Evolutionary conservation across 345 rosid species (phyloP).

Genomic region (Syzygium aqueum): DNA sequence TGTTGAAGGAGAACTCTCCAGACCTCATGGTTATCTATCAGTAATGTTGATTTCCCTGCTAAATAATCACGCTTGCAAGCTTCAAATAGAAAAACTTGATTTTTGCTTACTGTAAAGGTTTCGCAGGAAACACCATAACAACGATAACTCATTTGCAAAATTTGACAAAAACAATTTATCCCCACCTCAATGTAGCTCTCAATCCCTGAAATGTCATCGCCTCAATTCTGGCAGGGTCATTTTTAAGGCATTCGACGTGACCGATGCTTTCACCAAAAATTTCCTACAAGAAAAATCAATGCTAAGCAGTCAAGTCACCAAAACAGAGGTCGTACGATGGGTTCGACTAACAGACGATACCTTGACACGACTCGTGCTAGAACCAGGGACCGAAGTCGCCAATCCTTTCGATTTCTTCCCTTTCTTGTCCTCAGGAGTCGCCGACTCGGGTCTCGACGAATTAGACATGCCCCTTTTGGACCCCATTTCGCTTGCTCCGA

Average conservation of each 20-base stretch:
- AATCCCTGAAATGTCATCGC: slow-evolving; percentile 72
- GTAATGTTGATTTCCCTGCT: background rate
- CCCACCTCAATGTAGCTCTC: slow-evolving; percentile 49
- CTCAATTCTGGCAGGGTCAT: slow-evolving; percentile 38
- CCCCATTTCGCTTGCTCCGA: slow-evolving; percentile 19
- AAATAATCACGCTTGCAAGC: background rate
- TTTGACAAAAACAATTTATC: background rate
- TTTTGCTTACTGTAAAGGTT: background rate
- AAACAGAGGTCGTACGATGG: background rate
- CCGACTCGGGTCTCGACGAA: slow-evolving; percentile 12
- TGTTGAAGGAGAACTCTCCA: background rate
- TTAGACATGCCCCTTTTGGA: slow-evolving; percentile 30
- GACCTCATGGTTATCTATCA: background rate
- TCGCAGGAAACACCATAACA: background rate
- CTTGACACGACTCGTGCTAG: slow-evolving; percentile 13
- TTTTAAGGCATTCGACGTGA: slow-evolving; percentile 23
- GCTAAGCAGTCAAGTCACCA: background rate
- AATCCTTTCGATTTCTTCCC: slow-evolving; percentile 26
- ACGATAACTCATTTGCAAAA: background rate
- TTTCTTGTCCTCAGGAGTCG: slow-evolving; percentile 17
- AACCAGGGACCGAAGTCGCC: slow-evolving; percentile 4
- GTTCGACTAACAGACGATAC: background rate
- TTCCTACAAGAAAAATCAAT: slow-evolving; percentile 5
- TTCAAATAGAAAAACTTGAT: background rate
- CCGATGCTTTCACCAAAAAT: background rate